Evolutionary conservation across 176 grass and related monocot species (phyloP).

Genomic region (Tillandsia leiboldiana): DNA sequence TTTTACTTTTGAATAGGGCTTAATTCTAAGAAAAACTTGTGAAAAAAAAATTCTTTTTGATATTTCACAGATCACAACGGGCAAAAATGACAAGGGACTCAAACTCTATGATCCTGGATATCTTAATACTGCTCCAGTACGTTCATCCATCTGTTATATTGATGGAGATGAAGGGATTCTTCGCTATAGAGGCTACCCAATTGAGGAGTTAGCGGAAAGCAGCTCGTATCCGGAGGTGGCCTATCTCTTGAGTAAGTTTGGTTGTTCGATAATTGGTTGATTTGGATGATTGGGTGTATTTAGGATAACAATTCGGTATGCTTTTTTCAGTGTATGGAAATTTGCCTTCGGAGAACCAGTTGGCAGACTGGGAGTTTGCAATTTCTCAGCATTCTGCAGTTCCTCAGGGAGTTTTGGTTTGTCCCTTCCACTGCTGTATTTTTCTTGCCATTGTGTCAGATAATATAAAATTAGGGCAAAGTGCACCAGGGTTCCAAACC

Average conservation of each 20-base stretch:
- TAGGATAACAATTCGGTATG: conserved; percentile 1
- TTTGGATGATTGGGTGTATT: not conserved
- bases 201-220: conserved; percentile 86
- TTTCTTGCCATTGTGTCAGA: too few relatives aligned
- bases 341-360: conserved; percentile 62
- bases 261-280: not conserved
- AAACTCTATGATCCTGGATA: conserved; percentile 95
- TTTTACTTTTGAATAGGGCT: not conserved
- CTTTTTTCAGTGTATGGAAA: conserved; percentile 64
- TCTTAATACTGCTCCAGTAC: conserved; percentile 84
- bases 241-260: conserved; percentile 77
- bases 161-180: conserved; percentile 97
- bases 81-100: conserved; percentile 79
- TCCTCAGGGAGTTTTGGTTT: conserved; percentile 89
- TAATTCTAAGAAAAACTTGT: not conserved
- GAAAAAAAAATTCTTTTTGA: not conserved
- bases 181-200: conserved; percentile 95
- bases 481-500: too few relatives aligned
- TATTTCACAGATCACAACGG: conserved; percentile 56
- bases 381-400: conserved; percentile 91
- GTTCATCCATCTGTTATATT: conserved; percentile 79
- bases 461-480: too few relatives aligned
- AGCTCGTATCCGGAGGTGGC: conserved; percentile 85
- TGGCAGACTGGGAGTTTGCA: conserved; percentile 74
- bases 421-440: not conserved